Conservation (phyloP, 495 filamentous ascomycete genomes). For the Penicillium diatomitis region DNA sequence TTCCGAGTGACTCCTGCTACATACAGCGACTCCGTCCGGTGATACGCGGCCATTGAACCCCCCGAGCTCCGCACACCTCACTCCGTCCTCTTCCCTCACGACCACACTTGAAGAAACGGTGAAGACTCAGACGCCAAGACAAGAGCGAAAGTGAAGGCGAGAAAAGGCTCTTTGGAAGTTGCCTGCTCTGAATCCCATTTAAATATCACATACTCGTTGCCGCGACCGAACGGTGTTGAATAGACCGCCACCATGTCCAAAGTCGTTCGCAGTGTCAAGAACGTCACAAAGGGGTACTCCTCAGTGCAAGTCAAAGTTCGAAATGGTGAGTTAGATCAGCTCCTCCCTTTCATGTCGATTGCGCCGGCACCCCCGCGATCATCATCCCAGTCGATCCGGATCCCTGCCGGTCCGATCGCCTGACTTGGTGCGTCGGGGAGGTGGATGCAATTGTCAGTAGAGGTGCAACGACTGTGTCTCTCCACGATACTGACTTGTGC, state of each 20-base stretch:
- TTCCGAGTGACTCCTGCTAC: too few relatives aligned
- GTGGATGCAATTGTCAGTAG: too few relatives aligned
- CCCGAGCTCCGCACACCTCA: constrained; percentile 6
- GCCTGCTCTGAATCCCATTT: too few relatives aligned
- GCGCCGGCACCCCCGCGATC: not conserved
- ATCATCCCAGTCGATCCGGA: not conserved
- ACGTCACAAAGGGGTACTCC: constrained; percentile 99
- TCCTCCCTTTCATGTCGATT: not conserved
- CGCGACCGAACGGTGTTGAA: constrained; percentile 7
- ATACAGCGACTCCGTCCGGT: too few relatives aligned
- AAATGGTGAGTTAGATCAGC: constrained; percentile 69
- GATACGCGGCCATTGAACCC: not conserved
- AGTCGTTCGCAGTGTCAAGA: constrained; percentile 96
- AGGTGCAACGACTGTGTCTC: not conserved
- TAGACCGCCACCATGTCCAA: constrained; percentile 67
- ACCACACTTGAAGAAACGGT: constrained; percentile 13
- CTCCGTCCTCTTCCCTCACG: constrained; percentile 7
- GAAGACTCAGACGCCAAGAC: too few relatives aligned
- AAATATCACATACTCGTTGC: too few relatives aligned
- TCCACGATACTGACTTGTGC: constrained; percentile 2
- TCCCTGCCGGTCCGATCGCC: too few relatives aligned
- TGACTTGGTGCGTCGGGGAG: too few relatives aligned
- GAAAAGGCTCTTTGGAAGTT: too few relatives aligned
- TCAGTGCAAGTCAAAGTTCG: constrained; percentile 96
- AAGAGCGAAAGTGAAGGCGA: too few relatives aligned